A percentile compares a stretch with the other conserved stretches of the same genome.
These are phyloP conservation scores for Dichotomocladium elegans DNA, from an alignment of 371 early-diverging fungal species.

Conservation along the genomic window DNA sequence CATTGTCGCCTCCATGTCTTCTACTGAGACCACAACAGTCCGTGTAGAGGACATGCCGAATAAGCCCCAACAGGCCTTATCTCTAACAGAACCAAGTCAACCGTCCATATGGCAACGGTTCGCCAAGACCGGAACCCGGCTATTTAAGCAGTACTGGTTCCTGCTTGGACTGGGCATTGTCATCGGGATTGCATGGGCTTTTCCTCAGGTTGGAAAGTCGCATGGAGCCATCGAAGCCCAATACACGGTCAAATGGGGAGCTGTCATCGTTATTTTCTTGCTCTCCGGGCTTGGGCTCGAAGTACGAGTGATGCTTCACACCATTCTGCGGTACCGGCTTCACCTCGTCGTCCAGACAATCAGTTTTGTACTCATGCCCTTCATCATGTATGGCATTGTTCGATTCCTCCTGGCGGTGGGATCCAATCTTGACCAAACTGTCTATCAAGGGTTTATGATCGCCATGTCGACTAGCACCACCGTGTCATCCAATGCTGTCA, in stretches of 20 bases:
- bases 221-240: slow-evolving; percentile 62
- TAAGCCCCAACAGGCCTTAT: too few species aligned
- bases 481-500: slow-evolving; percentile 74
- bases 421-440: slow-evolving; percentile 45
- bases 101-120: background rate
- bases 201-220: slow-evolving; percentile 60
- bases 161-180: slow-evolving; percentile 57
- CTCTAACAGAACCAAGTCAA: too few species aligned
- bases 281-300: slow-evolving; percentile 68
- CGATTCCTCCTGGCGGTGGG: slow-evolving; percentile 42
- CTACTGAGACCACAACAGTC: too few species aligned
- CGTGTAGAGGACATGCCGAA: too few species aligned
- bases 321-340: slow-evolving; percentile 55
- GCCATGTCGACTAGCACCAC: slow-evolving; percentile 72
- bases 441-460: slow-evolving; percentile 66
- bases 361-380: slow-evolving; percentile 58
- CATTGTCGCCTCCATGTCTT: too few species aligned
- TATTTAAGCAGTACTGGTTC: slow-evolving; percentile 44
- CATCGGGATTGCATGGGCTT: slow-evolving; percentile 64
- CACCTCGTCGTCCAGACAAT: slow-evolving; percentile 68
- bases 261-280: slow-evolving; percentile 66
- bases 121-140: too few species aligned
- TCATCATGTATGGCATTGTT: slow-evolving; percentile 56
- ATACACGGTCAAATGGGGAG: slow-evolving; percentile 65
- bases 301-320: slow-evolving; percentile 52